A percentile compares a stretch with the other conserved stretches of the same genome.
Evolutionary conservation across 1,139 yeast genomes (phyloP).

Genomic region (Dujonia santamariae): DNA sequence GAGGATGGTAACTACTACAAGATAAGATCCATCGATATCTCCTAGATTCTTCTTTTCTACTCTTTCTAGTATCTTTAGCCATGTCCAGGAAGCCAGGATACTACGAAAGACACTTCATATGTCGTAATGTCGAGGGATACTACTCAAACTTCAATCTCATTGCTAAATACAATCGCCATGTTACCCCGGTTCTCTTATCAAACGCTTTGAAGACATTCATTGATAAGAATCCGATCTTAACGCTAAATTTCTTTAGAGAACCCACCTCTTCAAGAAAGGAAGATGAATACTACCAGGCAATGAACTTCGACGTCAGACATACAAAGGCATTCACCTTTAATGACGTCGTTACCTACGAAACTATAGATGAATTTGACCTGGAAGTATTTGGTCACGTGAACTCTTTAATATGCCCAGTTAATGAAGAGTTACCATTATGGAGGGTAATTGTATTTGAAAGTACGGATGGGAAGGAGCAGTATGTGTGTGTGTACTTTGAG

Average conservation of each 20-base stretch:
- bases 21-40: no score
- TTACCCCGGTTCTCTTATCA: conserved; percentile 19
- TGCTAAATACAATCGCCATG: conserved; percentile 19
- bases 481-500: conserved; percentile 27
- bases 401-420: conserved; percentile 15
- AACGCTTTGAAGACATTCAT: conserved; percentile 23
- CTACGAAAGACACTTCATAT: conserved; percentile 26
- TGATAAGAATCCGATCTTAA: conserved; percentile 20
- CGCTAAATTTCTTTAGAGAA: conserved; percentile 17
- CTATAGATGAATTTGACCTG: conserved; percentile 15
- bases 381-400: conserved; percentile 17
- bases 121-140: conserved; percentile 19
- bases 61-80: no score
- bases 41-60: no score
- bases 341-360: conserved; percentile 21
- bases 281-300: conserved; percentile 12
- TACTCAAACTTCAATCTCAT: conserved; percentile 32
- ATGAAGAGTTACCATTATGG: conserved; percentile 28
- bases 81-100: conserved; percentile 9
- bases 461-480: conserved; percentile 11
- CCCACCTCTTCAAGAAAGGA: conserved; percentile 5
- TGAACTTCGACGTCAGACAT: conserved; percentile 18
- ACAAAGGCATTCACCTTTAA: conserved; percentile 19
- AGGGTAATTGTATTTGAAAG: conserved; percentile 20
- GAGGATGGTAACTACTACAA: no score